Evolutionary conservation across 345 rosid species (phyloP), one percentile per base, ranked within the genome.

Genomic region (Kernera saxatilis): DNA sequence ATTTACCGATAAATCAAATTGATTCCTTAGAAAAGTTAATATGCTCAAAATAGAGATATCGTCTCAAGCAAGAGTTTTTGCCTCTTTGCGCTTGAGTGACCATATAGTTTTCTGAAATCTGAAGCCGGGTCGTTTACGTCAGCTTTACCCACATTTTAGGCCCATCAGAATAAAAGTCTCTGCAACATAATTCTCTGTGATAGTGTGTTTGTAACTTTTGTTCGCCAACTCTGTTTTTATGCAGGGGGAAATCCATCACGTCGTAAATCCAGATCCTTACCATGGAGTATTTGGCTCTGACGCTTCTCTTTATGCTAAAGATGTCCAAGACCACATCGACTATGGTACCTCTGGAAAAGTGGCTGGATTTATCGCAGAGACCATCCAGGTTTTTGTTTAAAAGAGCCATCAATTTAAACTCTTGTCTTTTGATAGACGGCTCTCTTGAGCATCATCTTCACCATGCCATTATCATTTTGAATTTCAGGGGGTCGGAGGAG

Each of bases 221-320:
- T 53, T 59, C 22, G 49, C 29, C 19, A 64, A 53, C 52, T 19
- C 8, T 57, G 67, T 46, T 39, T 26, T 46, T 41, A 57, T 69
- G 78, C 83, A 89, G 98, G 98, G 97, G 14, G 97, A 92, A 81
- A 87, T 94, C 65, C 97, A 89, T 73, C 97, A 92, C 71, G 97
- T 85, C 3, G 70, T 92, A 25, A 92, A 94, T 73, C 99, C 98
- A 37, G 92, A 94, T 79, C 99, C 98, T 33, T 88, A 89, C 68
- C 87, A 62, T 39, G 99, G 98, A 59, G 56, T 76, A 29, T 92
- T 94, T 88, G 99, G 97, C 5, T 81, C 96, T 59, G 92, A 92
- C 84, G 84, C 85, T 33, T 71, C 81, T 72, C 66, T 67, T n/a
- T 92, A 94, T 78, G 97, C 97, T 53, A 80, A 80, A 79, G 98